Conservation (phyloP, 768 basidiomycete genomes). For the Pleurotus eryngii region DNA sequence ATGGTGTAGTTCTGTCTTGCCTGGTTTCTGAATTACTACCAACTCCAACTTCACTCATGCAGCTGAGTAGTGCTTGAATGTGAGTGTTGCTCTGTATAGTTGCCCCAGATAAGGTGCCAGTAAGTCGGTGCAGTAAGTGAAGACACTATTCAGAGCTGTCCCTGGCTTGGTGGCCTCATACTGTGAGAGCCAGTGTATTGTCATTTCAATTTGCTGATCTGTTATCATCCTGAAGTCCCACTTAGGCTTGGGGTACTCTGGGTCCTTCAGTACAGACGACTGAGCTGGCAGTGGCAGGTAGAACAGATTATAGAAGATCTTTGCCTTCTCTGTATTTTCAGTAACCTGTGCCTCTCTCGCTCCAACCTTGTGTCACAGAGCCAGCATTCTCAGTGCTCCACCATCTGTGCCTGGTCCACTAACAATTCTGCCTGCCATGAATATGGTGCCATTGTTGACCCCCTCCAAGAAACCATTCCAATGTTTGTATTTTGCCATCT, state of each 20-base stretch:
- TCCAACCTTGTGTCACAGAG: background rate
- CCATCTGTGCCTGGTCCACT: constrained; percentile 15
- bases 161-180: constrained; percentile 26
- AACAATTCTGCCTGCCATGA: constrained; percentile 13
- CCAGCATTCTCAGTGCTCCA: constrained; percentile 2
- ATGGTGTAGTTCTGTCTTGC: constrained; percentile 28
- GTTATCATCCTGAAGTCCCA: constrained; percentile 6
- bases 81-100: constrained; percentile 25
- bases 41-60: constrained; percentile 23
- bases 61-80: constrained; percentile 22
- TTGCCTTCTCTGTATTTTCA: constrained; percentile 7
- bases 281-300: constrained; percentile 13
- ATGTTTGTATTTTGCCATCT: constrained; percentile 12
- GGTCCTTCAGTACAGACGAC: background rate
- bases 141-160: constrained; percentile 18
- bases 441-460: background rate
- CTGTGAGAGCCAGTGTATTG: constrained; percentile 15
- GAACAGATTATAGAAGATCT: constrained; percentile 4
- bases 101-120: constrained; percentile 13
- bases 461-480: constrained; percentile 14
- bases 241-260: constrained; percentile 9
- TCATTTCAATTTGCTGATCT: background rate
- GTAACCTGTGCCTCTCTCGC: background rate
- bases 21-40: constrained; percentile 32
- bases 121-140: constrained; percentile 10